Base-by-base conservation (phyloP, 768 basidiomycete species). In the Agaricus subrufescens region DNA sequence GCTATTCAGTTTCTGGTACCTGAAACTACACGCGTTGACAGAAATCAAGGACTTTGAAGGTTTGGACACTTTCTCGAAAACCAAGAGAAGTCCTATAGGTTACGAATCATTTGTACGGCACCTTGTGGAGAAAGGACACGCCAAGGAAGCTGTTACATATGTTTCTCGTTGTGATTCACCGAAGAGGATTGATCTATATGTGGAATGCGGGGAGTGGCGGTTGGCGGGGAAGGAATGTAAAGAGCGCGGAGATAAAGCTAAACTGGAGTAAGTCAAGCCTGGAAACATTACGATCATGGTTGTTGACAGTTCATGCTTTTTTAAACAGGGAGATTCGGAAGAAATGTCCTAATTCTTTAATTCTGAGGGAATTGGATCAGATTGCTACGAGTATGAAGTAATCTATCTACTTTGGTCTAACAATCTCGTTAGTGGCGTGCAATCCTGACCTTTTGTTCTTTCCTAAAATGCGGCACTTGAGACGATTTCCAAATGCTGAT, bases 21-120 rank as follows among this genome's bases (percentile, higher is more conserved):
- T 93, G 61, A 98, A 97, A 68, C 70, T 99, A 4, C 82, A 91
- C 52, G 89, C 94, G 0, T 71, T 98, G 54, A 87, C 87, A 9
- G 77, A 80, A n/a, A 74, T 81, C 23, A 78, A 84, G 57, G 93
- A 97, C 69, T 98, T 94, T 69, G 90, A 94, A 34, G 85, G 80
- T 1, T 77, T 98, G 12, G 94, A 98, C 47, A 67, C 79, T 0
- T 96, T 99, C 66, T 84, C 94, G 1, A 89, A 86, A 62, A 89
- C 87, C 37, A 94, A 84, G 70, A 82, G 92, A 61, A 93, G 89
- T 68, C 95, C 96, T 3, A 98, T 98, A 56, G 96, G 97, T 1
- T 98, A 96, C 65, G 95, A 98, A 66, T 80, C 88, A 0, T 94
- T 94, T 66, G 93, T 94, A 26, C 83, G 77, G 38, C 85, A 91